Conservation (phyloP, 2,329 filamentous ascomycete species). For the Beauveria bassiana region DNA sequence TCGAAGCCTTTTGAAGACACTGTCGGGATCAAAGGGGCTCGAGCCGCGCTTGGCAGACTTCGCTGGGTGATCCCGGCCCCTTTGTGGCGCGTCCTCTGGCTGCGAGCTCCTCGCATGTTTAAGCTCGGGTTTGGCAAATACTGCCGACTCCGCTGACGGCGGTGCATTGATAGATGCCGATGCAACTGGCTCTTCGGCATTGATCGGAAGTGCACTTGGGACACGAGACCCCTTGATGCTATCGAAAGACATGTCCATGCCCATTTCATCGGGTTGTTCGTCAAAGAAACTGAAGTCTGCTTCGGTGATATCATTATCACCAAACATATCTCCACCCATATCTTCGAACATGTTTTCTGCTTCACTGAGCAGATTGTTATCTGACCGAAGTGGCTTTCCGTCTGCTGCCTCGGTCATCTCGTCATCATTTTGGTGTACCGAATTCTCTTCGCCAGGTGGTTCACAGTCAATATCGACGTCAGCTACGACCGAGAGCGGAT, state of each 20-base stretch:
- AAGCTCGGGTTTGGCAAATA: slow-evolving; percentile 53
- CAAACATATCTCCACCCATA: slow-evolving; percentile 62
- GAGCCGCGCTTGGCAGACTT: slow-evolving; percentile 40
- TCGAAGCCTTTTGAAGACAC: slow-evolving; percentile 50
- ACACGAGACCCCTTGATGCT: slow-evolving; percentile 15
- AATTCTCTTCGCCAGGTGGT: slow-evolving; percentile 18
- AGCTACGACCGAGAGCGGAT: slow-evolving; percentile 23
- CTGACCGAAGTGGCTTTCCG: slow-evolving; percentile 36
- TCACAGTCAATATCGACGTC: slow-evolving; percentile 28
- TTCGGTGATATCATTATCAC: slow-evolving; percentile 68
- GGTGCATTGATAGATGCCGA: slow-evolving; percentile 15
- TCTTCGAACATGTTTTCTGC: slow-evolving; percentile 60
- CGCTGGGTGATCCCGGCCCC: slow-evolving; percentile 21
- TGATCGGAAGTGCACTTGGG: slow-evolving; percentile 11
- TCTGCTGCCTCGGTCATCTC: slow-evolving; percentile 28
- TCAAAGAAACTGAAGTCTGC: slow-evolving; percentile 82
- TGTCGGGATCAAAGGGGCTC: slow-evolving; percentile 51
- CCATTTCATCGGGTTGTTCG: slow-evolving; percentile 41
- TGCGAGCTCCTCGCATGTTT: slow-evolving; percentile 50
- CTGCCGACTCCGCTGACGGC: slow-evolving; percentile 21
- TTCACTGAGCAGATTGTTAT: slow-evolving; percentile 36
- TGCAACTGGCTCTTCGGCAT: slow-evolving; percentile 12
- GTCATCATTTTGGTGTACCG: slow-evolving; percentile 6
- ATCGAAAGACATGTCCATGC: slow-evolving; percentile 27
- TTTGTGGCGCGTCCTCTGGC: slow-evolving; percentile 29